These are phyloP conservation scores for Zasmidium cellare DNA, from an alignment of 2,329 filamentous ascomycete genomes.

Conservation along the genomic window DNA sequence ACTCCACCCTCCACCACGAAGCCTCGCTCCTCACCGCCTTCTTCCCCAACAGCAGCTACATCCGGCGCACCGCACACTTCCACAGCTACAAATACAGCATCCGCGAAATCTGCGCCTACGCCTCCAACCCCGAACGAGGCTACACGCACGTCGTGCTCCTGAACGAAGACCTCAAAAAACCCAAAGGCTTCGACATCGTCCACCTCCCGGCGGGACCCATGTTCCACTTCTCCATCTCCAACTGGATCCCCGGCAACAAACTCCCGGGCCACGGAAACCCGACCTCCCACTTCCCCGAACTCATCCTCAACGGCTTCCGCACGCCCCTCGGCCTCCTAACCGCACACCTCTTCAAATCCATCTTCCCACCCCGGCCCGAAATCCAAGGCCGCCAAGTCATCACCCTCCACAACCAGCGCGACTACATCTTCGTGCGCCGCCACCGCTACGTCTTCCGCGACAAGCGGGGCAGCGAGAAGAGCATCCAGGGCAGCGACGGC, in stretches of 20 bases:
- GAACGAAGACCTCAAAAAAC: conserved; percentile 85
- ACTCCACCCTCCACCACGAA: conserved; percentile 83
- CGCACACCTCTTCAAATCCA: conserved; percentile 75
- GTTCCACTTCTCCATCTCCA: conserved; percentile 87
- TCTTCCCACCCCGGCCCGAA: conserved; percentile 81
- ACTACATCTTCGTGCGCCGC: conserved; percentile 90
- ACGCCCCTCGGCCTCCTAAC: conserved; percentile 88
- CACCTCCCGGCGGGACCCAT: conserved; percentile 84
- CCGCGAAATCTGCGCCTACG: conserved; percentile 85
- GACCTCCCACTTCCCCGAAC: conserved; percentile 85
- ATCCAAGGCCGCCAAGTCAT: conserved; percentile 85
- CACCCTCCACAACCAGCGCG: conserved; percentile 90
- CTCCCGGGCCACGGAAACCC: conserved; percentile 88
- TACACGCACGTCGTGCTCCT: conserved; percentile 84
- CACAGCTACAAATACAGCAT: conserved; percentile 90
- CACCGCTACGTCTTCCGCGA: conserved; percentile 94
- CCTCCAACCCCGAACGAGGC: conserved; percentile 64
- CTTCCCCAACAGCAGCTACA: conserved; percentile 79
- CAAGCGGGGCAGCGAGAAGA: conserved; percentile 83
- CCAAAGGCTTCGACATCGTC: conserved; percentile 78
- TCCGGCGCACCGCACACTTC: conserved; percentile 79
- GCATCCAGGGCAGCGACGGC: conserved; percentile 77
- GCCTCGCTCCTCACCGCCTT: conserved; percentile 75
- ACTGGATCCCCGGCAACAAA: conserved; percentile 85
- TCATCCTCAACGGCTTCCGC: conserved; percentile 91